Conservation (phyloP, 495 filamentous ascomycete species). For the Aspergillus avenaceus region DNA sequence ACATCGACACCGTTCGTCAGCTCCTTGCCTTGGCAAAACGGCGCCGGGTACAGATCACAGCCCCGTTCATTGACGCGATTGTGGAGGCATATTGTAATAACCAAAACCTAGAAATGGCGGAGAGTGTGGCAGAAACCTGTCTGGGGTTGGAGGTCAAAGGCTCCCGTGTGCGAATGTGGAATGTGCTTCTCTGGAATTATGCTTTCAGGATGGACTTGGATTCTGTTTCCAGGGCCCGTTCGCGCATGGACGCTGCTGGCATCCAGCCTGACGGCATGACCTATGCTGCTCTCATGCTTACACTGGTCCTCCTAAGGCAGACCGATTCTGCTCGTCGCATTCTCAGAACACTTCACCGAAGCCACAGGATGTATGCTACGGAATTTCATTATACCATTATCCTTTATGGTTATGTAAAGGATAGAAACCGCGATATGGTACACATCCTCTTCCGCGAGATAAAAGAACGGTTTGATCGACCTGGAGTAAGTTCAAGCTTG, state of each 20-base stretch:
- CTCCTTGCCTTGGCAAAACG: constrained; percentile 55
- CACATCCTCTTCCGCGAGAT: constrained; percentile 52
- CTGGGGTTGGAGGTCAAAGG: constrained; percentile 35
- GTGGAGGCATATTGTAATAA: constrained; percentile 69
- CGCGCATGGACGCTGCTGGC: constrained; percentile 53
- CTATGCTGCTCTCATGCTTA: constrained; percentile 69
- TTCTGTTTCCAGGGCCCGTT: constrained; percentile 55
- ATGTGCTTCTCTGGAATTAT: constrained; percentile 64
- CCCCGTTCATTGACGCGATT: constrained; percentile 57
- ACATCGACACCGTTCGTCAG: constrained; percentile 61
- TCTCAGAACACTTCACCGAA: constrained; percentile 54
- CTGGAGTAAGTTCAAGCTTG: constrained; percentile 41
- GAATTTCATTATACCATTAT: constrained; percentile 73
- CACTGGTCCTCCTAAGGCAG: constrained; percentile 56
- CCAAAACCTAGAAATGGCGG: constrained; percentile 54
- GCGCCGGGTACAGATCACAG: constrained; percentile 33
- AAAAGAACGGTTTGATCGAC: constrained; percentile 37
- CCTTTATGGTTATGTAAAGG: constrained; percentile 59
- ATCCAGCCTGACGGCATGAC: constrained; percentile 66
- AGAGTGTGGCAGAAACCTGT: constrained; percentile 51
- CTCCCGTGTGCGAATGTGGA: constrained; percentile 67
- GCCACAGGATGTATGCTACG: constrained; percentile 53
- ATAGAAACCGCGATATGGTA: constrained; percentile 46
- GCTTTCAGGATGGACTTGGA: constrained; percentile 61
- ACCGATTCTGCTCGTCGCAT: constrained; percentile 64